Evolutionary conservation across 225 moss, liverwort and hornwort genomes (phyloP).

Genomic region (Bryoerythrophyllum caledonicum): DNA sequence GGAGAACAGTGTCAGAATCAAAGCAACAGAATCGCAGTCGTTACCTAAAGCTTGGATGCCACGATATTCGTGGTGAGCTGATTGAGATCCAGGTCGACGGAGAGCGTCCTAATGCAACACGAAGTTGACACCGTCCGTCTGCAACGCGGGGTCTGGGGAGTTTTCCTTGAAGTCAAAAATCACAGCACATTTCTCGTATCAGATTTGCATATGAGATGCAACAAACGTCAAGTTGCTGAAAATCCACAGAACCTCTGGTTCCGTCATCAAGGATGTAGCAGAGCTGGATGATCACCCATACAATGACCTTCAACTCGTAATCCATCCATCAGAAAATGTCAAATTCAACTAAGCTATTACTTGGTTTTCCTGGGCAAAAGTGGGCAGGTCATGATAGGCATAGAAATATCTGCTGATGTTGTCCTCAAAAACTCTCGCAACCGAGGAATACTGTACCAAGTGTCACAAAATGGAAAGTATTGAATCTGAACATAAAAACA

Average conservation of each 20-base stretch:
- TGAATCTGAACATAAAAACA: slow-evolving; percentile 58
- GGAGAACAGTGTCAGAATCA: background rate
- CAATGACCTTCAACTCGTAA: no score
- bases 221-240: background rate
- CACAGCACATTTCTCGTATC: slow-evolving; percentile 94
- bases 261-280: background rate
- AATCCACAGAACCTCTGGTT: background rate
- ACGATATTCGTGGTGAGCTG: slow-evolving; percentile 92
- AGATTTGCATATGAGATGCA: no score
- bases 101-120: slow-evolving; percentile 81
- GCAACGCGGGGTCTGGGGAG: slow-evolving; percentile 64
- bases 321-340: background rate
- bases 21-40: background rate
- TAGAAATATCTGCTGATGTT: slow-evolving; percentile 89
- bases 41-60: slow-evolving; percentile 74
- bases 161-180: slow-evolving; percentile 83
- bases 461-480: slow-evolving; percentile 97
- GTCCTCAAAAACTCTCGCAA: slow-evolving; percentile 98
- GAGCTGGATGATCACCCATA: slow-evolving; percentile 5
- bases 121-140: slow-evolving; percentile 95
- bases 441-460: slow-evolving; percentile 92
- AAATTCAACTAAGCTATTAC: slow-evolving; percentile 25
- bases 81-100: slow-evolving; percentile 84
- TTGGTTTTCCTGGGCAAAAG: slow-evolving; percentile 61
- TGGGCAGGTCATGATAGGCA: slow-evolving; percentile 97